Base-by-base conservation (phyloP, 202 grass and related monocot genomes). In the Brachypodium distachyon region DNA sequence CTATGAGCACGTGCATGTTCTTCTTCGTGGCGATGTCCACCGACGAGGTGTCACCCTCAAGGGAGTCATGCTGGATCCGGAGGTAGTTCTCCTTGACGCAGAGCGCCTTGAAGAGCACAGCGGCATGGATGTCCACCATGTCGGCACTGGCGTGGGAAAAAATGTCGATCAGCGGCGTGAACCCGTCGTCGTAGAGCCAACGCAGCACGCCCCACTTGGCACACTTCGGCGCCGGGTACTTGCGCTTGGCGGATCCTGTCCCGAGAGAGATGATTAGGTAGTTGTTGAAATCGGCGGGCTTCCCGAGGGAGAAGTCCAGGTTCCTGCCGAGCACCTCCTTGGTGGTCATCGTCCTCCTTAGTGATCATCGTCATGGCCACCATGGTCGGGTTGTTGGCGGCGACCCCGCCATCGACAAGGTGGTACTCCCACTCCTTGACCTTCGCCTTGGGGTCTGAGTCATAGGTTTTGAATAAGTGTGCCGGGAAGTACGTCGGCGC, bases 401-500 rank as follows among this genome's bases (percentile, higher is more conserved):
- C 87, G 0, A 93, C 71, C 3, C 87, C 90, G 0, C 87, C 84
- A 9, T 93, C 90, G 19, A 93, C 51, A 10, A 93, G 91, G 71
- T 90, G 80, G 54, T 59, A 90, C 47, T 85, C 71, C 9, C 62
- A 25, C 33, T 36, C 33, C 33, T 3, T 3, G 4, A 36, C 33
- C 33, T 36, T 36, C 4, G 33, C 33, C 4, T 3, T 6, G 4
- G 33, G 33, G 33, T 36, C 33, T 6, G n/a, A 8, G 31, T 34
- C 9, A 9, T 71, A 6, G 3, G 76, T 87, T 21, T 41, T 79
- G 58, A 93, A 93, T 59, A 44, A 84, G 60, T 93, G 90, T 1
- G 90, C 90, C 1, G 86, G 90, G 61, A 93, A 79, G 61, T 86
- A 93, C 5, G 87, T 93, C 0, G 87, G 90, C 37, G 84, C 87